These are phyloP conservation scores for Talaromyces marneffei DNA, from an alignment of 2,329 filamentous ascomycete species.

Conservation along the genomic window DNA sequence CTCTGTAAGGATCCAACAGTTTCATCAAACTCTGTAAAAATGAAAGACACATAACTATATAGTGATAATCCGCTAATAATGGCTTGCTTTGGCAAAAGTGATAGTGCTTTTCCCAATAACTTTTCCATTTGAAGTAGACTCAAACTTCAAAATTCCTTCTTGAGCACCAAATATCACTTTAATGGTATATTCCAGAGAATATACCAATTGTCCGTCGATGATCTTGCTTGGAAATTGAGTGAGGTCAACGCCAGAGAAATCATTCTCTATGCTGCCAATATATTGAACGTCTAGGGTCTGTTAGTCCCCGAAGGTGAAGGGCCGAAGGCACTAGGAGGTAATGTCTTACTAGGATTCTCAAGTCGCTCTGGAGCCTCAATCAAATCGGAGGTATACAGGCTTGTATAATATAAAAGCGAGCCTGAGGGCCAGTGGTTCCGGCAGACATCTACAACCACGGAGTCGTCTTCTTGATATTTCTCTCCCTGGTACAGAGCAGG, in stretches of 20 bases:
- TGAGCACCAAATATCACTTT: neutral
- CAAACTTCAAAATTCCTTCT: constrained; percentile 1
- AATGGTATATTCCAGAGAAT: neutral
- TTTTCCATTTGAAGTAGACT: neutral
- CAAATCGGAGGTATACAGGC: neutral
- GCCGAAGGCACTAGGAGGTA: neutral
- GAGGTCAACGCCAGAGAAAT: neutral
- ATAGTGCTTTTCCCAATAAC: neutral
- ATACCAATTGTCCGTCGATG: neutral
- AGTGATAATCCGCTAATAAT: neutral
- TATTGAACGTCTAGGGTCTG: neutral
- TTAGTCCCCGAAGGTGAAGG: neutral
- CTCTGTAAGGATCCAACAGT: neutral
- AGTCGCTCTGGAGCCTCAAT: neutral
- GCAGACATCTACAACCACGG: neutral
- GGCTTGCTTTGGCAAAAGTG: neutral
- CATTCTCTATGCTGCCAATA: neutral
- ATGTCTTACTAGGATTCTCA: neutral
- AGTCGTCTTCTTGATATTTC: neutral
- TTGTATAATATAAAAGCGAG: neutral
- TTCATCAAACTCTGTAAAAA: neutral
- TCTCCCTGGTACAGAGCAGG: neutral
- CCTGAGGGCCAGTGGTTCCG: neutral
- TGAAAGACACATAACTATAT: neutral
- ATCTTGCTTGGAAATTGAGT: neutral